Base-by-base conservation (phyloP, 2,329 filamentous ascomycete species). In the Alternaria sp. region DNA sequence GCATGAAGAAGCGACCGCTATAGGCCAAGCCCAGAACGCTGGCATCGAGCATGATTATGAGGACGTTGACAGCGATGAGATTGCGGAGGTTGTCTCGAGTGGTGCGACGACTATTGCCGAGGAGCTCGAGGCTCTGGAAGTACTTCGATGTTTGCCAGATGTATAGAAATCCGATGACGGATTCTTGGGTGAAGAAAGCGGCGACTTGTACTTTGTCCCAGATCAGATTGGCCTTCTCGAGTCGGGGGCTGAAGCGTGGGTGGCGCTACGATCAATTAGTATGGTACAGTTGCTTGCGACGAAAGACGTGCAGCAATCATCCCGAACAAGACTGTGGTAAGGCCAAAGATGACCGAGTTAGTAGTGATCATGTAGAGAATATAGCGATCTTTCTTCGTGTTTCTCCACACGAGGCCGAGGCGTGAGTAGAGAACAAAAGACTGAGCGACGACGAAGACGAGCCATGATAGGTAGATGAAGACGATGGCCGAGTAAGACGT, bases 371-470 rank as follows among this genome's bases (percentile, higher is more conserved):
- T 87, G 44, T 71, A 79, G 0, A 88, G 78, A 2, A 88, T 82
- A 2, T 81, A 77, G 5, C 79, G 64, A 3, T 62, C 57, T 4
- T 54, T 65, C 63, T 60, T 75, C 70, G 25, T 46, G 10, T 80
- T 76, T 10, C 66, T 60, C 5, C 88, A 72, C 6, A 90, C 82
- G 1, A 90, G 79, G 69, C 89, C 86, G 1, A 90, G 81, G 5
- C 88, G 82, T 2, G 87, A 89, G 77, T 87, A 90, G 0, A 90
- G 78, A 0, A 90, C 87, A 11, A 89, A 61, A 0, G 84, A 84
- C 71, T 89, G 87, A 1, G 87, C 86, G 0, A 87, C 87, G 0
- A 89, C 85, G 83, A 88, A 88, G 3, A 78, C 71, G 72, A 84
- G 85, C 85, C 87, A 86, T 6, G 85, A 86, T 2, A 89, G 60